These are phyloP conservation scores for Martensiomyces pterosporus DNA, from an alignment of 192 early-diverging fungal genomes.

Conservation along the genomic window DNA sequence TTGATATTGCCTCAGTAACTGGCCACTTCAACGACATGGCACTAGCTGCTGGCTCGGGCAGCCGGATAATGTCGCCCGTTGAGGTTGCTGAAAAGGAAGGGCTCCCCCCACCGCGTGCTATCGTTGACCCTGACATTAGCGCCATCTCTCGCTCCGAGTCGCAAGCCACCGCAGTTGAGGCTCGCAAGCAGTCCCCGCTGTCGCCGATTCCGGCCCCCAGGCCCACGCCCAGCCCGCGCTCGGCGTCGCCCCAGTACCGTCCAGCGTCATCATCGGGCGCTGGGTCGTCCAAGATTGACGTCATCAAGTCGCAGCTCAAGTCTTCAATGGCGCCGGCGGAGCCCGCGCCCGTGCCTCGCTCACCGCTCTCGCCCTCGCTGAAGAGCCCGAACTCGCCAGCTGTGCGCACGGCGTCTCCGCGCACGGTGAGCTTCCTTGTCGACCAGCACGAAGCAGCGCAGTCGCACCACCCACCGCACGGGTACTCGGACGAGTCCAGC, in stretches of 20 bases:
- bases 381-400: constrained; percentile 28
- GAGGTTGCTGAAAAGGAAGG: constrained; percentile 47
- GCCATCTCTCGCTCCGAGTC: constrained; percentile 21
- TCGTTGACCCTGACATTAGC: constrained; percentile 37
- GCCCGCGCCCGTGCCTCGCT: background rate
- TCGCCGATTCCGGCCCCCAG: constrained; percentile 7
- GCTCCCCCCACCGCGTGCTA: constrained; percentile 32
- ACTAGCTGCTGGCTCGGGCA: background rate
- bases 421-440: constrained; percentile 45
- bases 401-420: constrained; percentile 25
- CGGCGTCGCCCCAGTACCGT: too few relatives aligned
- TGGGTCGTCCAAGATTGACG: constrained; percentile 13
- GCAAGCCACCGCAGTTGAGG: constrained; percentile 6
- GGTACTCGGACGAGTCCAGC: background rate
- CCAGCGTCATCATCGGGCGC: too few relatives aligned
- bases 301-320: constrained; percentile 17
- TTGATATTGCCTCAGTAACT: background rate
- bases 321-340: constrained; percentile 14
- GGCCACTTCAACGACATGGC: constrained; percentile 5
- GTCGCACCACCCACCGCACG: constrained; percentile 1
- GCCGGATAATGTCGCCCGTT: constrained; percentile 48
- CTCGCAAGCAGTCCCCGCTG: constrained; percentile 1
- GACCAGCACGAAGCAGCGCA: constrained; percentile 16
- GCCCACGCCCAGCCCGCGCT: constrained; percentile 2
- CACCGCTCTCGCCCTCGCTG: constrained; percentile 37